Evolutionary conservation across 306 rosid genomes (phyloP).

Genomic region (Dalbergia cochinchinensis): DNA sequence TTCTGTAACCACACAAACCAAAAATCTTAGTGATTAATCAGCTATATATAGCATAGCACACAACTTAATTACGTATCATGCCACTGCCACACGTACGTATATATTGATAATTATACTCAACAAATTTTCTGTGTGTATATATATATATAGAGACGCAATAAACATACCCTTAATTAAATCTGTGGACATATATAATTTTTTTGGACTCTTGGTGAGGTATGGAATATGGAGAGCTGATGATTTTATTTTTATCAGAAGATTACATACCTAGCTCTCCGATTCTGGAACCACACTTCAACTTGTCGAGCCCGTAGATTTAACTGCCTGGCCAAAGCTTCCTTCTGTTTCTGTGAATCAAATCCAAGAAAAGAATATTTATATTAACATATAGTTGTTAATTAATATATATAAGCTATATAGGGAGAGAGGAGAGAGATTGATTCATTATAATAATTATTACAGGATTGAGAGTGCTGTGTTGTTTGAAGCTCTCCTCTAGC

Average conservation of each 20-base stretch:
- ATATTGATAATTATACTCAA: not conserved
- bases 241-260: not conserved
- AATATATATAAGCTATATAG: too few relatives aligned
- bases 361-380: not conserved
- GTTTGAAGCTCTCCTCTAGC: conserved; percentile 93
- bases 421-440: not conserved
- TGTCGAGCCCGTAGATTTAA: conserved; percentile 83
- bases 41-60: too few relatives aligned
- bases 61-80: not conserved
- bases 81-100: not conserved
- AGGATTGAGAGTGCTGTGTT: conserved; percentile 94
- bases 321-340: conserved; percentile 89
- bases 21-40: not conserved
- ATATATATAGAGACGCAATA: not conserved
- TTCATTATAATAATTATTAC: conserved; percentile 50
- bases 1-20: conserved; percentile 55
- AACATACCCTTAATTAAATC: too few relatives aligned
- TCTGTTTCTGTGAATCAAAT: conserved; percentile 75
- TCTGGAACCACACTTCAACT: conserved; percentile 99
- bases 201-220: too few relatives aligned
- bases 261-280: conserved; percentile 91
- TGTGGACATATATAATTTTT: too few relatives aligned
- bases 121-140: too few relatives aligned
- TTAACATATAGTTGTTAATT: too few relatives aligned
- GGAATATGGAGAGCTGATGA: too few relatives aligned